Base-by-base conservation (phyloP, 139 green algal genomes). In the Yamagishiella unicocca region DNA sequence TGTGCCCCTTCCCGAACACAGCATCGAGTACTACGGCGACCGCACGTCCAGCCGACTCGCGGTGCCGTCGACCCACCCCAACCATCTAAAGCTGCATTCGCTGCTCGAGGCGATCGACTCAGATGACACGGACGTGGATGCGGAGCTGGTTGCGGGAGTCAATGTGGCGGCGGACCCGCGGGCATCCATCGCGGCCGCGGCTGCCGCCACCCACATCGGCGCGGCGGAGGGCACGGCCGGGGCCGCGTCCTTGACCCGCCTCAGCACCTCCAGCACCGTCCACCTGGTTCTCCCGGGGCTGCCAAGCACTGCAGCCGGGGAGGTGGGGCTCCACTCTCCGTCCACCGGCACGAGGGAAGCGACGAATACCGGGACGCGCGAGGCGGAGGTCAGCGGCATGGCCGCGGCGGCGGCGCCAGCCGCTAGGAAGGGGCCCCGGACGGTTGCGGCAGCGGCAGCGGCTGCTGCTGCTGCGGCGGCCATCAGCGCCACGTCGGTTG, bases 1-100 rank as follows among this genome's bases (percentile, higher is more conserved):
- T 45, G 2, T 46, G 9, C 31, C 2, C 66, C 31, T 8, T 45
- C 22, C 66, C 37, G 3, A 3, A 31, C 31, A 74, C 66, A 74
- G 66, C 31, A 4, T 74, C 33, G 66, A 74, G 19, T 74, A 74
- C 66, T 74, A 74, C 66, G 66, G 66, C 66, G 66, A 74, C 31
- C 31, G 66, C 21, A 74, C 66, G 33, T 74, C 33, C 66, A 33
- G 27, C 29, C 29, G 3, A 2, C 62, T 33, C 29, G 29, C 17
- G 62, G 29, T 35, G 17, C n/a, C 24, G 62, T 21, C 10, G 21
- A 70, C 19, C 5, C 62, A 71, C 29, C 19, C 62, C 62, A n/a
- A n/a, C 21, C 62, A 38, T 27, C 4, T 40, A 9, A 33, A 33
- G 9, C 31, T 74, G 31, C 33, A 35, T 45, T 4, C 66, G 21